Evolutionary conservation across 2,329 filamentous ascomycete genomes (phyloP), one percentile per base, ranked within the genome.

Genomic region (Alternaria rosae): DNA sequence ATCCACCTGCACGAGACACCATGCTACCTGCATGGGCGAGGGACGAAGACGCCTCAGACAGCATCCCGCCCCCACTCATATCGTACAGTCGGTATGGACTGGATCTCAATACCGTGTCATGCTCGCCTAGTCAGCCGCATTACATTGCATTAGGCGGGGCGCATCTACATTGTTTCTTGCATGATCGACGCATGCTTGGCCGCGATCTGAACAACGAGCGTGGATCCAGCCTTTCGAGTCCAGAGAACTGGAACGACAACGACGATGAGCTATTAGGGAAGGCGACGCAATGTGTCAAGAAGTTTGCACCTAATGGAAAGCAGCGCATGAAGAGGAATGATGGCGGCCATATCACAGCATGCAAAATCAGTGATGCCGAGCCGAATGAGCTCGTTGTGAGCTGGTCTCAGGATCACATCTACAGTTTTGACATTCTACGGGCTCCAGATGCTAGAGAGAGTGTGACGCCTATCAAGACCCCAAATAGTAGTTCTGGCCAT

Each of bases 111-210:
- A 90, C 86, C 4, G 89, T 91, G 23, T 91, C 88, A 13, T 91
- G 89, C 70, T 89, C 89, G 7, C 82, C 87, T 5, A 88, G 83
- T 52, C 89, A 91, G 69, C 89, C 89, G 12, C 87, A 91, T 70
- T 91, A 91, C 70, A 91, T 91, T 68, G 89, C 88, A 8, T 79
- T 91, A 13, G 89, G 89, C 45, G 89, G 89, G n/a, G 86, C 87
- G 8, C 88, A 91, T 75, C 81, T 89, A 10, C 88, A 91, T 72
- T 90, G 88, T 73, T 90, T 91, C 71, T 81, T 91, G 30, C 89
- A 91, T 71, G 89, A 91, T 73, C 83, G 89, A 58, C 85, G 89
- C 7, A 91, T 91, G 89, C 80, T 88, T 21, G 88, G 89, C 6
- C 83, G 88, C 43, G 86, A 91, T 72, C 79, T 80, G 26, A 76